Evolutionary conservation across 148 eudicot species (phyloP).

Genomic region (Fagopyrum homotropicum): DNA sequence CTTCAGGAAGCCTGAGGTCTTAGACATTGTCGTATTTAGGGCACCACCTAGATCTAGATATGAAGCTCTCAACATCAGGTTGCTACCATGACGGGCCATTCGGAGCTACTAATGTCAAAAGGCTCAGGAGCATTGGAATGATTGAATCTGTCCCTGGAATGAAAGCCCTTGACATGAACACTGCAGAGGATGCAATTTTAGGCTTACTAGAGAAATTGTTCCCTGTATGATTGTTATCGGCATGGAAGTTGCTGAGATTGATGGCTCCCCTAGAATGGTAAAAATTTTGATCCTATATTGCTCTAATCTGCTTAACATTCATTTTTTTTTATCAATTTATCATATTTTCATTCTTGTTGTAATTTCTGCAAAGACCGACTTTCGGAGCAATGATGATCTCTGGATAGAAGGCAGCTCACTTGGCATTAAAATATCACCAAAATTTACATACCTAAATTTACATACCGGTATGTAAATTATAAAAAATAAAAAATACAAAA

Average conservation of each 20-base stretch:
- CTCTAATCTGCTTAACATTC: neutral
- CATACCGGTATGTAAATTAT: no score
- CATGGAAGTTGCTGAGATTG: constrained; percentile 98
- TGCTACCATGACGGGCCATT: constrained; percentile 71
- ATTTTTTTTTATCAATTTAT: neutral
- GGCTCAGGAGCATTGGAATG: constrained; percentile 79
- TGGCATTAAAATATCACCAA: constrained; percentile 39
- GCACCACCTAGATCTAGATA: constrained; percentile 39
- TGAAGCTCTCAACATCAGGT: no score
- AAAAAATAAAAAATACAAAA: no score
- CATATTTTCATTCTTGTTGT: neutral
- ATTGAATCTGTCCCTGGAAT: constrained; percentile 82
- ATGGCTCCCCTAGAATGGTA: constrained; percentile 96
- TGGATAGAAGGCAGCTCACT: constrained; percentile 92
- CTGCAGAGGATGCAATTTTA: constrained; percentile 88
- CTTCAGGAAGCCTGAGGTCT: constrained; percentile 77
- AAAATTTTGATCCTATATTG: neutral
- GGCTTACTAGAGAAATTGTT: constrained; percentile 76
- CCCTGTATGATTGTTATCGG: constrained; percentile 98
- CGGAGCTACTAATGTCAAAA: constrained; percentile 91
- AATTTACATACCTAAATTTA: no score
- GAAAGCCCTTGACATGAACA: constrained; percentile 92
- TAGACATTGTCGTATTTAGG: constrained; percentile 76
- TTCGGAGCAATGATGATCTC: constrained; percentile 99
- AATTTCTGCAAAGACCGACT: constrained; percentile 66